These are phyloP conservation scores for Akanthomyces uredinophilus DNA, from an alignment of 2,329 filamentous ascomycete genomes.

Conservation along the genomic window DNA sequence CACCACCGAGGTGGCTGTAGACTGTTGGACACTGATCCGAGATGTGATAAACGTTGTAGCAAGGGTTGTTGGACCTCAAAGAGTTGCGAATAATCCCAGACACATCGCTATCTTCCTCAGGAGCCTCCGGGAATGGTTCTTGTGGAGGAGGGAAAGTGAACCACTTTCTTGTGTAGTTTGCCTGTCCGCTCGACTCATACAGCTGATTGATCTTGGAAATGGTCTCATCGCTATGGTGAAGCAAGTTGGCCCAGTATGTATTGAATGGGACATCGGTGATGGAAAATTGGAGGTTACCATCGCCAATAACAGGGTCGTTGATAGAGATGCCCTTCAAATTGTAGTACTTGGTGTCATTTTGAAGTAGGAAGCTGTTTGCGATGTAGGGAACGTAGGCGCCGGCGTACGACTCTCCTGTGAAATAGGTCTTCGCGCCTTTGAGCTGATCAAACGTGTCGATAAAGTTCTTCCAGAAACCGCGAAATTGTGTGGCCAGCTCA, in stretches of 20 bases:
- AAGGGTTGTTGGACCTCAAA: conserved; percentile 57
- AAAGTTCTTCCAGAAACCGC: conserved; percentile 71
- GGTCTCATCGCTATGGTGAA: conserved; percentile 59
- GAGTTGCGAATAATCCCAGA: conserved; percentile 50
- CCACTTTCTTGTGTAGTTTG: conserved; percentile 53
- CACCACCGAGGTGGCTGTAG: conserved; percentile 57
- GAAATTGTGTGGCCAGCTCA: conserved; percentile 61
- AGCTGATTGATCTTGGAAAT: conserved; percentile 45
- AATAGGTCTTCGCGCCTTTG: conserved; percentile 59
- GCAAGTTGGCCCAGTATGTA: conserved; percentile 55
- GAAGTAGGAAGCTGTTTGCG: conserved; percentile 65
- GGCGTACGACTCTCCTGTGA: conserved; percentile 65
- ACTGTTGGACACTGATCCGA: conserved; percentile 64
- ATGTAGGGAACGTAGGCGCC: conserved; percentile 68
- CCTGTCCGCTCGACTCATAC: conserved; percentile 57
- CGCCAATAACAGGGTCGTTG: conserved; percentile 63
- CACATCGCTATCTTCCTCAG: conserved; percentile 52
- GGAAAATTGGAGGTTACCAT: conserved; percentile 38
- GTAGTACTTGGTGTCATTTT: conserved; percentile 60
- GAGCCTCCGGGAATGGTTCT: conserved; percentile 43
- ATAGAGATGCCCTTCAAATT: conserved; percentile 65
- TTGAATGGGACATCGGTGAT: conserved; percentile 54
- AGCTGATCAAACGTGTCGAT: conserved; percentile 56
- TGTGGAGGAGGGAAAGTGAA: conserved; percentile 65
- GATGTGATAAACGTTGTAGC: conserved; percentile 73